Percentiles rank a stretch among this genome's conserved stretches.
These are phyloP conservation scores for Stachybotrys echinatus DNA, from an alignment of 2,329 filamentous ascomycete genomes.

Conservation along the genomic window DNA sequence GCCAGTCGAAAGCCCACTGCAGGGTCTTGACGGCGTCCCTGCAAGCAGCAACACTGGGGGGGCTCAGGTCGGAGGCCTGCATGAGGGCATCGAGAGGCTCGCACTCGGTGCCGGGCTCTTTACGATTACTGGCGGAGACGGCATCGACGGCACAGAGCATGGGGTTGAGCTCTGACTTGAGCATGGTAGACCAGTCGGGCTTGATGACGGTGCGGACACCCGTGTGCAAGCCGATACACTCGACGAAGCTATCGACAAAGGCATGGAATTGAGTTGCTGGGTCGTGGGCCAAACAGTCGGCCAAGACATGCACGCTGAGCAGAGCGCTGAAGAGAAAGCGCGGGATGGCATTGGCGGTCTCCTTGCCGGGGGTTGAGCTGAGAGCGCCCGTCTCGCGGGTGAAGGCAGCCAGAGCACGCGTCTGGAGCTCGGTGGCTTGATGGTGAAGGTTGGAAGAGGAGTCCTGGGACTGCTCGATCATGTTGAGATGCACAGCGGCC, in stretches of 20 bases:
- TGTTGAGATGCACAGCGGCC: constrained; percentile 32
- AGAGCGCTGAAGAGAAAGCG: constrained; percentile 39
- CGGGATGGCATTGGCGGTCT: constrained; percentile 23
- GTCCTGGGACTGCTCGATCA: constrained; percentile 1
- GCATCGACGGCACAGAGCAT: constrained; percentile 16
- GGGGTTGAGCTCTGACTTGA: constrained; percentile 25
- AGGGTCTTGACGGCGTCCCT: constrained; percentile 20
- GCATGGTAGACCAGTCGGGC: constrained; percentile 26
- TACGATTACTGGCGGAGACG: constrained; percentile 6
- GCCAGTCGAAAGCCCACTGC: constrained; percentile 28
- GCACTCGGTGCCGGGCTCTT: constrained; percentile 18
- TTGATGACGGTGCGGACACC: constrained; percentile 33
- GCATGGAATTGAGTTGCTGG: constrained; percentile 26
- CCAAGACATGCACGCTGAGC: constrained; percentile 41
- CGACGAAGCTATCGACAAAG: constrained; percentile 34
- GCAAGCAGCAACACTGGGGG: constrained; percentile 20
- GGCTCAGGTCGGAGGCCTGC: constrained; percentile 21
- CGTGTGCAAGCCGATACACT: constrained; percentile 35
- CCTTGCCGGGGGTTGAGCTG: constrained; percentile 13
- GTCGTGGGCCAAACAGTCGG: constrained; percentile 36
- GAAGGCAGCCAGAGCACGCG: constrained; percentile 33
- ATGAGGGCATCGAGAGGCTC: constrained; percentile 20
- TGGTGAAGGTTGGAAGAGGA: constrained; percentile 18
- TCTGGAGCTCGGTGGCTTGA: constrained; percentile 39
- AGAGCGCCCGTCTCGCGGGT: constrained; percentile 18